Base-by-base conservation (phyloP, 768 basidiomycete genomes). In the Tephrocybe sp. region DNA sequence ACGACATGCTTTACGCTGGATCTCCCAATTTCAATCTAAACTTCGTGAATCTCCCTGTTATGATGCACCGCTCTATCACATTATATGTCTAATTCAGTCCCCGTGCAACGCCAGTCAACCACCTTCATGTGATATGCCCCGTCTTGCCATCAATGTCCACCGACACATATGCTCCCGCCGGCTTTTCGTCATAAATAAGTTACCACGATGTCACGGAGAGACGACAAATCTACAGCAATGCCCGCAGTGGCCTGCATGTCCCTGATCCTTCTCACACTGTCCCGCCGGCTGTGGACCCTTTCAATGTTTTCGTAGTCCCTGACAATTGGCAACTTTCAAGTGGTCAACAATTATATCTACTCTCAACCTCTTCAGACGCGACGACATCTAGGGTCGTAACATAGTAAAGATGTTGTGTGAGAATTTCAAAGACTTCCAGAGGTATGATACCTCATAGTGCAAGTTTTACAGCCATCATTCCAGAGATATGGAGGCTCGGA, bases 121-220 rank as follows among this genome's bases (percentile, higher is more conserved):
- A 12, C 9, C 33, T 30, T 43, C 17, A 23, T 30, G 18, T 30
- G 24, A 21, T 40, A 17, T 1, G 36, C 30, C 20, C 28, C 6
- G 15, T 38, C 28, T 30, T 30, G n/a, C n/a, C n/a, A 44, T 4
- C 26, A 36, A 25, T 45, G 43, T 28, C 50, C 21, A 33, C 28
- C 8, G 34, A 21, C 17, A 28, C 48, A 25, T 24, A 38, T 14
- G 24, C 21, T 48, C 41, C 50, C 45, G 33, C 26, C 51, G 51
- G 30, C 45, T 47, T 24, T 20, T 33, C 15, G 39, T 28, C n/a
- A 18, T 14, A 37, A 38, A 38, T 49, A 0, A n/a, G 2, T 46
- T 50, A 20, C 46, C 38, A 49, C 39, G 40, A 46, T 46, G 41
- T 51, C 45, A 47, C 30, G 28, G 44, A n/a, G 44, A 28, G 17